Conservation (phyloP, 2,329 filamentous ascomycete genomes). For the Penicillium sp. region DNA sequence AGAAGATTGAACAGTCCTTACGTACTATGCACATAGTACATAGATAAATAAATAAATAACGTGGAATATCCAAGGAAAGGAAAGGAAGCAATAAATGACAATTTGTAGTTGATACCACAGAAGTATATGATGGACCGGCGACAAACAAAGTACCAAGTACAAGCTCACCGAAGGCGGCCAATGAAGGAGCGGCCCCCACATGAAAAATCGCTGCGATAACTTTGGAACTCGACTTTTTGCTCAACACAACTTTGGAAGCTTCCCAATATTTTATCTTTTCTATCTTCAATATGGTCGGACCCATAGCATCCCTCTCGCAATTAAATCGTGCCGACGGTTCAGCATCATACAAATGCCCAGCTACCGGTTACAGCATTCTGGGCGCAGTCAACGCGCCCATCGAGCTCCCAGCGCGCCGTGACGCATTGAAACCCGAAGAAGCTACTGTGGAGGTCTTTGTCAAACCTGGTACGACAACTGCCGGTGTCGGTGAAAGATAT, state of each 20-base stretch:
- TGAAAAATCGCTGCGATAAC: conserved; percentile 17
- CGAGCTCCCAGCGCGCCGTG: conserved; percentile 75
- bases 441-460: conserved; percentile 87
- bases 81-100: background rate
- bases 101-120: background rate
- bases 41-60: no score
- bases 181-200: conserved; percentile 19
- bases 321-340: conserved; percentile 42
- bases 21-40: background rate
- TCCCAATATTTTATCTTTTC: background rate
- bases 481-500: conserved; percentile 79
- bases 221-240: background rate
- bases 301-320: conserved; percentile 34
- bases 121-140: background rate
- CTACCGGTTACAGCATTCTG: conserved; percentile 71
- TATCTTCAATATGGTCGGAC: conserved; percentile 34
- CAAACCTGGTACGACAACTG: conserved; percentile 78
- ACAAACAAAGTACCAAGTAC: conserved; percentile 1
- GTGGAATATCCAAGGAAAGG: background rate
- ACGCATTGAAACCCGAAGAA: conserved; percentile 83
- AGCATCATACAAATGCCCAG: conserved; percentile 41
- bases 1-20: background rate
- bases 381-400: conserved; percentile 89
- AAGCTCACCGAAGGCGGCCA: conserved; percentile 7
- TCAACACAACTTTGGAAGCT: background rate